Evolutionary conservation across 805 yeast genomes (phyloP).

Genomic region (Metschnikowia matae): DNA sequence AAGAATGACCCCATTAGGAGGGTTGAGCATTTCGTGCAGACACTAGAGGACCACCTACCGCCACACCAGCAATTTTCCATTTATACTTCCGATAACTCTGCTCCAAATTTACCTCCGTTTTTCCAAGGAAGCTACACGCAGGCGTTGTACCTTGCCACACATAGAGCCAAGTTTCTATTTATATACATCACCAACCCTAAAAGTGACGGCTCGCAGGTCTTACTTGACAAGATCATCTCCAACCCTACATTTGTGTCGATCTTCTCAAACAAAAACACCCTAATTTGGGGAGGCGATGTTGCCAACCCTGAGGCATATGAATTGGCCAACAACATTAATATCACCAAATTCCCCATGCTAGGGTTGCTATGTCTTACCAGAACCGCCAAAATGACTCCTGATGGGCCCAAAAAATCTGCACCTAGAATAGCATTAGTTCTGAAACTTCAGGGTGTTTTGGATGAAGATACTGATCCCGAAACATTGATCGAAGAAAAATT

Average conservation of each 20-base stretch:
- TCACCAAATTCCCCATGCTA: slow-evolving; percentile 74
- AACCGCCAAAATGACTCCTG: slow-evolving; percentile 48
- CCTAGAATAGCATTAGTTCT: slow-evolving; percentile 60
- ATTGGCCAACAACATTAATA: slow-evolving; percentile 68
- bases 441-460: slow-evolving; percentile 59
- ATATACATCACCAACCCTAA: slow-evolving; percentile 70
- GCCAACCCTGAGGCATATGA: slow-evolving; percentile 80
- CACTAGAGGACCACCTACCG: slow-evolving; percentile 45
- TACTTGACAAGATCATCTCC: slow-evolving; percentile 53
- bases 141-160: slow-evolving; percentile 67
- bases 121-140: slow-evolving; percentile 76
- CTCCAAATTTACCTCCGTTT: slow-evolving; percentile 40
- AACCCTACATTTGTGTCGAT: slow-evolving; percentile 44
- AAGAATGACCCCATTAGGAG: slow-evolving; percentile 48
- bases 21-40: slow-evolving; percentile 48
- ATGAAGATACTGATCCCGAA: slow-evolving; percentile 34
- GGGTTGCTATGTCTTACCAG: slow-evolving; percentile 72
- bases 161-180: slow-evolving; percentile 66
- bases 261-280: slow-evolving; percentile 37
- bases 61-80: slow-evolving; percentile 20
- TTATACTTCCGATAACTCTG: slow-evolving; percentile 9
- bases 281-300: slow-evolving; percentile 87
- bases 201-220: slow-evolving; percentile 56
- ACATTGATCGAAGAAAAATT: slow-evolving; percentile 37
- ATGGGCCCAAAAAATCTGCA: slow-evolving; percentile 48